Conservation (phyloP, 495 filamentous ascomycete species). For the Collariella sp. region DNA sequence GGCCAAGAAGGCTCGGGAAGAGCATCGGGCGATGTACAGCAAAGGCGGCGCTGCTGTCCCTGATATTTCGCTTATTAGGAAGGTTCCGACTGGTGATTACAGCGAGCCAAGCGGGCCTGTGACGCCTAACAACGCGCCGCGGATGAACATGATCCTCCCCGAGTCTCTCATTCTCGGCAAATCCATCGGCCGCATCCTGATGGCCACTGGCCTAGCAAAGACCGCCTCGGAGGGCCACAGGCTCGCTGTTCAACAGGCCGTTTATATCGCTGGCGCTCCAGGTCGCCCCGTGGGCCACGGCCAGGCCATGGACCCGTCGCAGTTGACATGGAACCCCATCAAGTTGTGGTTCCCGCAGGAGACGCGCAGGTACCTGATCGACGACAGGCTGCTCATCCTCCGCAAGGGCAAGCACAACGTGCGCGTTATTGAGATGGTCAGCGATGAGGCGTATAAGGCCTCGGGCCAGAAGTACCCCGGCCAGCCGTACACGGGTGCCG, state of each 20-base stretch:
- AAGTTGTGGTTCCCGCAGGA: slow-evolving; percentile 49
- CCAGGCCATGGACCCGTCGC: slow-evolving; percentile 42
- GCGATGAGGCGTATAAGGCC: slow-evolving; percentile 55
- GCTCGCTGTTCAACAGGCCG: slow-evolving; percentile 48
- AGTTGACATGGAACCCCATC: slow-evolving; percentile 54
- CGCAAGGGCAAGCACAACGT: slow-evolving; percentile 76
- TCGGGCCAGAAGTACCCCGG: slow-evolving; percentile 40
- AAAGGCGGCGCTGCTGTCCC: slow-evolving; percentile 6
- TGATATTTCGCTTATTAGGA: neutral
- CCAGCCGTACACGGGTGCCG: slow-evolving; percentile 29
- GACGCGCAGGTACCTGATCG: slow-evolving; percentile 54
- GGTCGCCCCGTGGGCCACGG: slow-evolving; percentile 23
- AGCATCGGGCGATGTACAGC: slow-evolving; percentile 52
- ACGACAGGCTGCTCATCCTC: slow-evolving; percentile 56
- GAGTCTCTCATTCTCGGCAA: slow-evolving; percentile 52
- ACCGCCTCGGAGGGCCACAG: slow-evolving; percentile 61
- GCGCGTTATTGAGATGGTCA: slow-evolving; percentile 60
- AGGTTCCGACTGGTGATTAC: neutral
- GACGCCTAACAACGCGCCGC: slow-evolving; percentile 43
- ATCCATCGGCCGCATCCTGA: slow-evolving; percentile 55
- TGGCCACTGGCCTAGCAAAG: slow-evolving; percentile 56
- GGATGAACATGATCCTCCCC: slow-evolving; percentile 54
- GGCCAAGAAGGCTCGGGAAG: slow-evolving; percentile 46
- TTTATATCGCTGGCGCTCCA: slow-evolving; percentile 56
- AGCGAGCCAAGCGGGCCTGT: slow-evolving; percentile 23